These are phyloP conservation scores for Trametopsis cervina DNA, from an alignment of 768 basidiomycete genomes.

Conservation along the genomic window DNA sequence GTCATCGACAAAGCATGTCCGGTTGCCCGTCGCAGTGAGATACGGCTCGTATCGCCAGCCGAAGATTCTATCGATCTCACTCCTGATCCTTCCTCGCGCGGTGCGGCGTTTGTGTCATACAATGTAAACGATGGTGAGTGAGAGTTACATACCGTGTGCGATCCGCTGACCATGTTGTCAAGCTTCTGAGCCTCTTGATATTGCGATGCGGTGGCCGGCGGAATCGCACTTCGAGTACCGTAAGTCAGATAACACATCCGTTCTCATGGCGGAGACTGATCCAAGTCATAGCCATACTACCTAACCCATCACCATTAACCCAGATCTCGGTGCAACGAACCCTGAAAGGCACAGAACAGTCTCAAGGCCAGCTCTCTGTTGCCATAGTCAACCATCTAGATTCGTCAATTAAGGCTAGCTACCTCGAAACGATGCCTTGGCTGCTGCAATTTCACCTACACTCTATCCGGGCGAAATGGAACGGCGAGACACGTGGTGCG, in stretches of 20 bases:
- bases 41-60: conserved; percentile 43
- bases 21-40: conserved; percentile 53
- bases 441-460: conserved; percentile 84
- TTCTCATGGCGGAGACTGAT: background rate
- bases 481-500: conserved; percentile 42
- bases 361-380: conserved; percentile 64
- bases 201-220: conserved; percentile 49
- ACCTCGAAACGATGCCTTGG: conserved; percentile 93
- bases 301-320: conserved; percentile 33
- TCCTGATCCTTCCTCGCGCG: conserved; percentile 42
- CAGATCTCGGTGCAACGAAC: conserved; percentile 62
- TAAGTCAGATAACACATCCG: conserved; percentile 26
- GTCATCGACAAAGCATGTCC: conserved; percentile 60
- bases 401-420: conserved; percentile 43
- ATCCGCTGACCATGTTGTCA: conserved; percentile 16
- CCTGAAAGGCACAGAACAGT: conserved; percentile 69
- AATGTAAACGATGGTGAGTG: conserved; percentile 41
- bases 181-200: conserved; percentile 43
- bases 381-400: conserved; percentile 54
- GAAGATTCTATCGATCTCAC: conserved; percentile 36
- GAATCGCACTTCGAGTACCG: conserved; percentile 51
- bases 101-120: conserved; percentile 37
- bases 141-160: background rate
- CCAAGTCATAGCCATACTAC: too few species aligned
- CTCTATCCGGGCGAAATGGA: conserved; percentile 51